Evolutionary conservation across 2,329 filamentous ascomycete genomes (phyloP), one percentile per base, ranked within the genome.

Genomic region (Aspergillus uvarum): DNA sequence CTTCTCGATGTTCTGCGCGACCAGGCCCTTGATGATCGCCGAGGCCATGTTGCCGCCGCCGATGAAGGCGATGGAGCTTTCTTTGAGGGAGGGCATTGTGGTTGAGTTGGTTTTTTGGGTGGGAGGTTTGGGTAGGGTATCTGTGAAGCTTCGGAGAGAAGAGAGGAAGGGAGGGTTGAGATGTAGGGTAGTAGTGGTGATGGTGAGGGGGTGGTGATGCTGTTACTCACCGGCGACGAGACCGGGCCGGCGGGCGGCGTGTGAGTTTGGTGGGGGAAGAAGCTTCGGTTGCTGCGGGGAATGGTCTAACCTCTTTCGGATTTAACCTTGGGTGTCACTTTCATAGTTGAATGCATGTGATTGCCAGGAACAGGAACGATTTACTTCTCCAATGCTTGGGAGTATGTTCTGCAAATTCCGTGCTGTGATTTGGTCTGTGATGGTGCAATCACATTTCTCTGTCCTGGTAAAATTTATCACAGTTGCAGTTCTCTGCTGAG

Each of bases 41-140:
- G 71, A 72, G 59, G 72, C 72, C 72, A 74, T 74, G 65, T 74
- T 74, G 61, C 72, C 72, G 26, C 72, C 72, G 60, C 72, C 72
- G 31, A 74, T 73, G 61, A 74, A 74, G 71, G 71, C 69, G 60
- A 74, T 61, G 44, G 69, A 71, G 67, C 71, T 74, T 19, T 70
- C 59, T 65, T 72, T 71, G 19, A 74, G 67, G 54, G 70, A 65
- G 5, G 68, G 65, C 70, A 55, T 55, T 48, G 19, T 24, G n/a
- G 7, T 32, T 44, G 14, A 1, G 5, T 19, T 47, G 26, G 10
- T 22, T 19, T 16, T 14, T n/a, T 10, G 14, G 19, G 7, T 52
- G 19, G n/a, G 12, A 19, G 38, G 16, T 44, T 7, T 44, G n/a
- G 4, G 5, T 44, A 2, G 38, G 16, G n/a, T 16, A 44, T 29